Evolutionary conservation across 495 filamentous ascomycete species (phyloP), one percentile per base, ranked within the genome.

Genomic region (Aspergillus ostianus): DNA sequence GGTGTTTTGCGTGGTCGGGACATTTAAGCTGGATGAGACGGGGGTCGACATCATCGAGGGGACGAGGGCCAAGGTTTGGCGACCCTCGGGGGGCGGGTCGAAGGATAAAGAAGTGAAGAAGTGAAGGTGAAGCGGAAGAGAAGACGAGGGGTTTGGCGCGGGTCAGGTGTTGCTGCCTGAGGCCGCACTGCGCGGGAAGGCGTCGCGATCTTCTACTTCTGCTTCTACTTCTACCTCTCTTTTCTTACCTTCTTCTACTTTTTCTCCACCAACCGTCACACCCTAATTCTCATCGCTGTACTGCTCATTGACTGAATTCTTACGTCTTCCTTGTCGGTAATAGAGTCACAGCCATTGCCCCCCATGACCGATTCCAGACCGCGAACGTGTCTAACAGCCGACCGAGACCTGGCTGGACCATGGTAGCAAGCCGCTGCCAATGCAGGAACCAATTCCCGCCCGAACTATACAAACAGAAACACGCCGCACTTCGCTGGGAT

Each of bases 1-100:
- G 32, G 88, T 92, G 69, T 85, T 86, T 57, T 85, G 83, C 13
- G 78, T 77, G 47, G 68, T 60, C n/a, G 76, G 68, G 50, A 76
- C 60, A 49, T 44, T 57, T 49, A 77, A 64, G 53, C 61, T 61
- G 56, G 70, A 56, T 49, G 73, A 62, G 17, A 53, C 47, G 3
- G 77, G 64, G 6, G 67, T 68, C 26, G 73, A 72, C 78, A 80
- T 80, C 51, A 54, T 66, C 53, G 50, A 46, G 58, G 51, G 36
- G 21, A 17, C 15, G 48, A 51, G 57, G 19, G 59, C 53, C 57
- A 54, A 46, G 44, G 46, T 20, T 26, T 61, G 64, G 60, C 53
- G 49, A 56, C 53, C 32, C 48, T 45, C 23, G 8, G 13, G 10
- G 13, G 8, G 36, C 3, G 36, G 36, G 36, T 12, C 9, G 36